Conservation (phyloP, 768 basidiomycete species). For the Boletus tomentosulus region DNA sequence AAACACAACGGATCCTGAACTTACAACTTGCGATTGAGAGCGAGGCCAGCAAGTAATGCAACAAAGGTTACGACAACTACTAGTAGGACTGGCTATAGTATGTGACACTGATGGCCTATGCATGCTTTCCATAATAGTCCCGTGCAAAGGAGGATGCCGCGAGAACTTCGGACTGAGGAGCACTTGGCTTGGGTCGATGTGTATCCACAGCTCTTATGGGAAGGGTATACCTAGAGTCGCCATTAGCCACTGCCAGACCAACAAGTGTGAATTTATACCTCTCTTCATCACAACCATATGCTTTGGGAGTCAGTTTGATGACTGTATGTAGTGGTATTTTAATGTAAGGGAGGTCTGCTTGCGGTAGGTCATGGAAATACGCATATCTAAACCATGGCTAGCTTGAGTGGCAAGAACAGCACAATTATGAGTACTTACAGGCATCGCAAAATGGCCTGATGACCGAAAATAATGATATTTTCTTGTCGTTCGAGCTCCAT, state of each 20-base stretch:
- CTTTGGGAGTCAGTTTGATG: slow-evolving; percentile 96
- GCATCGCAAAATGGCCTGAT: slow-evolving; percentile 87
- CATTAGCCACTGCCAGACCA: neutral
- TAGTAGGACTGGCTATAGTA: neutral
- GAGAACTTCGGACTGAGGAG: slow-evolving; percentile 18
- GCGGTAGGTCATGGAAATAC: slow-evolving; percentile 90
- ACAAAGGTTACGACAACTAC: neutral
- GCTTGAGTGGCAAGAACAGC: neutral
- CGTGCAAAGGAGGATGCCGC: slow-evolving; percentile 21
- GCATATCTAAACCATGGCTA: slow-evolving; percentile 62
- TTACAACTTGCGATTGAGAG: no score
- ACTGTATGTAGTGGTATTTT: slow-evolving; percentile 97
- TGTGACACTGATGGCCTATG: slow-evolving; percentile 4
- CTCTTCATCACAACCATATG: slow-evolving; percentile 98
- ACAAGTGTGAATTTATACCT: slow-evolving; percentile 43
- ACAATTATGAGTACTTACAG: slow-evolving; percentile 41
- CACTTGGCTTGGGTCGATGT: slow-evolving; percentile 60
- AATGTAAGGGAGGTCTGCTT: slow-evolving; percentile 94
- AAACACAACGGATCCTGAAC: no score
- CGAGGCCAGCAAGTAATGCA: no score
- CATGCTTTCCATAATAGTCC: slow-evolving; percentile 33
- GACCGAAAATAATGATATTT: slow-evolving; percentile 94
- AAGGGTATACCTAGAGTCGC: slow-evolving; percentile 62
- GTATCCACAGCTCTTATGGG: slow-evolving; percentile 95
- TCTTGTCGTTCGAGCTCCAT: slow-evolving; percentile 99